Percentiles rank a stretch among this genome's conserved stretches.
Evolutionary conservation across 805 yeast species (phyloP).

Genomic region (Candida sonorensis): DNA sequence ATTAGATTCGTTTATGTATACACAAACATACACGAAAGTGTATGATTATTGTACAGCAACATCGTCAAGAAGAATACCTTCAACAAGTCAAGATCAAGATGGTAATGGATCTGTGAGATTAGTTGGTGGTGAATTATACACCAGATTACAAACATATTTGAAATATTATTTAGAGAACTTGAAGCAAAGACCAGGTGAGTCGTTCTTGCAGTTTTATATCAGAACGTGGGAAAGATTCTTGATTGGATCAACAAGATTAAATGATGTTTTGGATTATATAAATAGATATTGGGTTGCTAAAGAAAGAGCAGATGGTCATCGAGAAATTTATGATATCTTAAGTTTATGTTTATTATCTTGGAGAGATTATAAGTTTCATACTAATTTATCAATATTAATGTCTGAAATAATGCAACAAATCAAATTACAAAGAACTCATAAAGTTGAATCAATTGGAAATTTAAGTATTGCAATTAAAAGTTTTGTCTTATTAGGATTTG

Average conservation of each 20-base stretch:
- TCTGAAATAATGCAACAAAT: slow-evolving; percentile 70
- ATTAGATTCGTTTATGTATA: slow-evolving; percentile 66
- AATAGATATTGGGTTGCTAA: slow-evolving; percentile 97
- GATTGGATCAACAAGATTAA: slow-evolving; percentile 85
- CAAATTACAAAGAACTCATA: slow-evolving; percentile 71
- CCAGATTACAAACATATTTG: slow-evolving; percentile 62
- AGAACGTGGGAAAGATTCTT: slow-evolving; percentile 84
- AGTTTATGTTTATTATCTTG: slow-evolving; percentile 83
- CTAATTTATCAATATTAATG: slow-evolving; percentile 53
- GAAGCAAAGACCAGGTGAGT: slow-evolving; percentile 48
- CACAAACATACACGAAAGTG: slow-evolving; percentile 86
- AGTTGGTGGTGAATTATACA: slow-evolving; percentile 87
- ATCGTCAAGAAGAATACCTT: slow-evolving; percentile 43
- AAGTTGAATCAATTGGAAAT: slow-evolving; percentile 57
- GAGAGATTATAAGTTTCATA: slow-evolving; percentile 75
- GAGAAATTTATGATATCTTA: slow-evolving; percentile 85
- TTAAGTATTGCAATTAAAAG: slow-evolving; percentile 76
- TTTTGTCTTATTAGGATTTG: slow-evolving; percentile 84
- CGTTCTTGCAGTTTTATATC: slow-evolving; percentile 77
- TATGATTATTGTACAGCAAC: slow-evolving; percentile 88
- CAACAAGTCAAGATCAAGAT: slow-evolving; percentile 13
- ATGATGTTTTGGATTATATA: slow-evolving; percentile 91
- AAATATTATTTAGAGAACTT: slow-evolving; percentile 48
- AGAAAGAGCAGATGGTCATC: slow-evolving; percentile 88
- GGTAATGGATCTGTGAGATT: slow-evolving; percentile 31